Conservation (phyloP, 768 basidiomycete genomes). For the Mycena rebaudengoi region DNA sequence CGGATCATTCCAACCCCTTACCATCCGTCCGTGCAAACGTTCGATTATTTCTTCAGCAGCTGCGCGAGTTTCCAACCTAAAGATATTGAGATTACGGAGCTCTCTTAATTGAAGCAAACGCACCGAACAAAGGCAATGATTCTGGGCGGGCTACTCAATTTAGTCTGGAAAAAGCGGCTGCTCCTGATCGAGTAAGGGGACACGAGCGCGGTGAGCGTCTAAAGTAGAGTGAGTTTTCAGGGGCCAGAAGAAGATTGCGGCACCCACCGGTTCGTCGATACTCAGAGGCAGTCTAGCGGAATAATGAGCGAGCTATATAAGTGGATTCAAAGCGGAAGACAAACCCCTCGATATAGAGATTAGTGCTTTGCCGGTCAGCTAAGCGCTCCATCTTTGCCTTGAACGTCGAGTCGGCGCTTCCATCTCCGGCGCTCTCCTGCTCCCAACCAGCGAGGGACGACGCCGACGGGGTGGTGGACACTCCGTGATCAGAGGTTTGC, state of each 20-base stretch:
- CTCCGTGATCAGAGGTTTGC: constrained; percentile 28
- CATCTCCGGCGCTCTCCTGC: constrained; percentile 26
- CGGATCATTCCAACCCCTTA: constrained; percentile 79
- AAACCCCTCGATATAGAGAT: constrained; percentile 83
- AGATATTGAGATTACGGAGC: background rate
- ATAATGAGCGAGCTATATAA: background rate
- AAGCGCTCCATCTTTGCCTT: constrained; percentile 84
- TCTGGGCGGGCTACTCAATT: constrained; percentile 76
- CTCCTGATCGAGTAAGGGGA: constrained; percentile 76
- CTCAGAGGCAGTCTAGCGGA: constrained; percentile 68
- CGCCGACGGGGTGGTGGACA: constrained; percentile 22
- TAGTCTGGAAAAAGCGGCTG: constrained; percentile 82
- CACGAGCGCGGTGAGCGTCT: constrained; percentile 75
- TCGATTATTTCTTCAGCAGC: constrained; percentile 85
- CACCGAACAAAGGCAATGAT: constrained; percentile 87
- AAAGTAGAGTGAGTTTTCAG: background rate
- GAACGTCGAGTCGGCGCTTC: constrained; percentile 56
- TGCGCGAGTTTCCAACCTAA: constrained; percentile 73
- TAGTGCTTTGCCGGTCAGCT: constrained; percentile 72
- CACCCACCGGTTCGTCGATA: constrained; percentile 69
- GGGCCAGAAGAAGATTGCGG: background rate
- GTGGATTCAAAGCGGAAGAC: constrained; percentile 17
- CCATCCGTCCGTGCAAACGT: constrained; percentile 80
- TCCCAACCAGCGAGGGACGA: constrained; percentile 31
- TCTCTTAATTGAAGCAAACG: constrained; percentile 28